Evolutionary conservation across 2,329 filamentous ascomycete genomes (phyloP).

Genomic region (Ophiognomonia clavigignenti-juglandacearum): DNA sequence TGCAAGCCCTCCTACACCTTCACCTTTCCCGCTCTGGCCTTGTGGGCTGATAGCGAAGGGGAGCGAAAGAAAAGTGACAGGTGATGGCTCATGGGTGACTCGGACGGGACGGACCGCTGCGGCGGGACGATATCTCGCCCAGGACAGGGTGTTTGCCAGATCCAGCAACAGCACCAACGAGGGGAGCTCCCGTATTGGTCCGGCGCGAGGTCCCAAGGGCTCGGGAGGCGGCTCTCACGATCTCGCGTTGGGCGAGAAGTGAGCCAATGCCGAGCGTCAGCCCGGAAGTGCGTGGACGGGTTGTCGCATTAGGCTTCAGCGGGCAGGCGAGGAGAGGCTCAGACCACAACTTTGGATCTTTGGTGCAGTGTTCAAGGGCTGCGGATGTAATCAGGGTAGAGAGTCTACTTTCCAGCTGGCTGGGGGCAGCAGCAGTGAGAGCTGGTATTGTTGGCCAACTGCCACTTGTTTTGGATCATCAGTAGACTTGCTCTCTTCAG

Average conservation of each 20-base stretch:
- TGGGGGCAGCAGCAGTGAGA: too few species aligned
- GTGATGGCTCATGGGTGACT: not conserved
- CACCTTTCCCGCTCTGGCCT: too few species aligned
- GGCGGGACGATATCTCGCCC: conserved; percentile 3
- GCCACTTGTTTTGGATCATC: conserved; percentile 7
- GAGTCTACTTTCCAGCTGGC: too few species aligned
- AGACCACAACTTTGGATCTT: not conserved
- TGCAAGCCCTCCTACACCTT: not conserved
- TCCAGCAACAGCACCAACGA: not conserved
- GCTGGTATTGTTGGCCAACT: too few species aligned
- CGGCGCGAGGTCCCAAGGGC: not conserved
- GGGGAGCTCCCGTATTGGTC: not conserved
- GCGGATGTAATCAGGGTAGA: too few species aligned
- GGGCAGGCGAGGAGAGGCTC: not conserved
- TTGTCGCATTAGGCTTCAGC: conserved; percentile 7
- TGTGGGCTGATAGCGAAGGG: not conserved
- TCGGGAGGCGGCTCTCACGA: conserved; percentile 1
- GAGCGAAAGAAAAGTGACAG: too few species aligned
- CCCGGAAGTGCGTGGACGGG: conserved; percentile 2
- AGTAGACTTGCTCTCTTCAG: not conserved
- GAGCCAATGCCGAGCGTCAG: conserved; percentile 1
- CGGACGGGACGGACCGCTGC: conserved; percentile 11
- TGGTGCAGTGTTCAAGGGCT: too few species aligned
- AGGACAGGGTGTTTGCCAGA: conserved; percentile 7
- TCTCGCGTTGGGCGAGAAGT: conserved; percentile 1